Conservation (phyloP, 495 filamentous ascomycete species). For the Tuber brumale region DNA sequence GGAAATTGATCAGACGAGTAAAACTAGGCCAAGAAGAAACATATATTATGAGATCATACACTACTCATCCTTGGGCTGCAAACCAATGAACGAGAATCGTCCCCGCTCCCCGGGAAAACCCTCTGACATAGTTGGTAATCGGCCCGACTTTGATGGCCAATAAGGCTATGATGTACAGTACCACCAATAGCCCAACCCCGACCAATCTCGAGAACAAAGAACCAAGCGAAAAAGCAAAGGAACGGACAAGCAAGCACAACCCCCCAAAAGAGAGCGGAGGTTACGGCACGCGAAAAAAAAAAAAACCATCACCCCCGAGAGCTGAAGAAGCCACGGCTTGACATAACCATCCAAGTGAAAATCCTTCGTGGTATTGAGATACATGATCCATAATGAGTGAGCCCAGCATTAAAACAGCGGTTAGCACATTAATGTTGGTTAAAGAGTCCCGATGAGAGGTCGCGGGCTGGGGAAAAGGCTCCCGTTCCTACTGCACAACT, state of each 20-base stretch:
- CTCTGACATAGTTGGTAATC: too few relatives aligned
- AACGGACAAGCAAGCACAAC: not conserved
- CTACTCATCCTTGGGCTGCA: not conserved
- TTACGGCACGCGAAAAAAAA: fast-evolving
- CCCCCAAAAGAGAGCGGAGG: not conserved
- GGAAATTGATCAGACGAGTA: not conserved
- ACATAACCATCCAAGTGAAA: not conserved
- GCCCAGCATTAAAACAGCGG: not conserved
- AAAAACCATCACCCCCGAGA: not conserved
- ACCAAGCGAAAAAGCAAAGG: not conserved
- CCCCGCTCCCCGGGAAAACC: not conserved
- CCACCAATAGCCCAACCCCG: not conserved
- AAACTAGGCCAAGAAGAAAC: not conserved
- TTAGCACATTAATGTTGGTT: not conserved
- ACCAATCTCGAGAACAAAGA: not conserved
- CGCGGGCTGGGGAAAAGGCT: not conserved
- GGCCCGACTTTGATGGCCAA: not conserved
- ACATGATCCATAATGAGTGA: not conserved
- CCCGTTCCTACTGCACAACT: not conserved
- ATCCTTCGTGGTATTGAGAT: not conserved
- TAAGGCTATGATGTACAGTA: not conserved
- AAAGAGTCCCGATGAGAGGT: not conserved
- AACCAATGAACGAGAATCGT: not conserved
- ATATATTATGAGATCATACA: not conserved
- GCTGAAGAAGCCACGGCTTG: not conserved